phyloP scores from a whole-genome alignment of 345 rosid genomes.

The Eucalyptus sp. region DNA sequence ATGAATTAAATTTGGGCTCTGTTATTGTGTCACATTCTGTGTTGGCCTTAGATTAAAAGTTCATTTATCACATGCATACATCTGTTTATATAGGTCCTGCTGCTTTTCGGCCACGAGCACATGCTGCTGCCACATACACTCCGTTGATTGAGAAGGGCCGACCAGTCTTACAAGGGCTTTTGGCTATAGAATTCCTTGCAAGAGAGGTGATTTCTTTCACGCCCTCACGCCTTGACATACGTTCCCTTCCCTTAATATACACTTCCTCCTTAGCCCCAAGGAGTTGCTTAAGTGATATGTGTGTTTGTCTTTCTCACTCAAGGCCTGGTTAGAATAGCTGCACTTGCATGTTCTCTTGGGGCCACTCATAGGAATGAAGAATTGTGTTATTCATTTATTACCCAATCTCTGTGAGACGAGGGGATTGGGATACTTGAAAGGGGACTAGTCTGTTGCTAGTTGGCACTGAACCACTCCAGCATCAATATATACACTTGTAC shows the following conservation, averaged over 20 bases:
- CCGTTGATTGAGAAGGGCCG: slow-evolving; percentile 84
- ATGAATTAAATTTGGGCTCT: background rate
- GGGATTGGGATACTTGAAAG: background rate
- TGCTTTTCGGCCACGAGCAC: slow-evolving; percentile 91
- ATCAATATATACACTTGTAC: background rate
- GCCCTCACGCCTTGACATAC: background rate
- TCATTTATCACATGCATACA: background rate
- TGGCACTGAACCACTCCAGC: background rate
- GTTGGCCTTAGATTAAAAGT: background rate
- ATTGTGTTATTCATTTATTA: background rate
- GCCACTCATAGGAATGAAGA: background rate
- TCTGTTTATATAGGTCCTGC: slow-evolving; percentile 69
- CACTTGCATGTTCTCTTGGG: background rate
- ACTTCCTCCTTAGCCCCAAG: background rate
- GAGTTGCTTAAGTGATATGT: background rate
- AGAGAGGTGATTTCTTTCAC: slow-evolving; percentile 56
- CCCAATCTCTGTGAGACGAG: background rate
- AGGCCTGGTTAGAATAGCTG: background rate
- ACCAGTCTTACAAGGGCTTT: slow-evolving; percentile 93
- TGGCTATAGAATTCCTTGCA: slow-evolving; percentile 91
- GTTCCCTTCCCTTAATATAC: background rate
- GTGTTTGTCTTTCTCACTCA: background rate
- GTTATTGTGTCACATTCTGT: background rate
- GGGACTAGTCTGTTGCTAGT: background rate
- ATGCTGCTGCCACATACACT: slow-evolving; percentile 47